Evolutionary conservation across 371 early-diverging fungal genomes (phyloP).

Genomic region (Mucor velutinosus): DNA sequence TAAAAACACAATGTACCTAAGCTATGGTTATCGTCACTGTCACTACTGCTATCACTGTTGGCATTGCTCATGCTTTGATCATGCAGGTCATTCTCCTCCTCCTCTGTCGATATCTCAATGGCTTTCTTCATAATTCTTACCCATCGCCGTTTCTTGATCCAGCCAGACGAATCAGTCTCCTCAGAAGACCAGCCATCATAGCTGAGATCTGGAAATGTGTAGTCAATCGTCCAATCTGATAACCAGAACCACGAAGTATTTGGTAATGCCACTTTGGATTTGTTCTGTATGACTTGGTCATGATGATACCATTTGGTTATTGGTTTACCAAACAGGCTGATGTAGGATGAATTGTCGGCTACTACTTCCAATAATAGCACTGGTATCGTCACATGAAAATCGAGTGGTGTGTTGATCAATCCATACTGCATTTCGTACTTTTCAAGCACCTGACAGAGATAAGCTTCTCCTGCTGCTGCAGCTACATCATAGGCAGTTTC

Average conservation of each 20-base stretch:
- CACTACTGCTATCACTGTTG: neutral
- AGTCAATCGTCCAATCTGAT: slow-evolving; percentile 71
- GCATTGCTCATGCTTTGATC: neutral
- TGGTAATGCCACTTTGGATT: slow-evolving; percentile 12
- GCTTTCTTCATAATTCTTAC: slow-evolving; percentile 67
- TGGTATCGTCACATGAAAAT: slow-evolving; percentile 56
- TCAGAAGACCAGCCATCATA: slow-evolving; percentile 62
- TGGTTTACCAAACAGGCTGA: neutral
- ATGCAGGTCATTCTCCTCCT: neutral
- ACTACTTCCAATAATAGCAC: slow-evolving; percentile 47
- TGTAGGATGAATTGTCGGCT: neutral
- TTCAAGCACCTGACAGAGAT: slow-evolving; percentile 63
- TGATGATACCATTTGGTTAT: slow-evolving; percentile 27
- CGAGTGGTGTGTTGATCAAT: neutral
- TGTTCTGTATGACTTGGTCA: slow-evolving; percentile 9
- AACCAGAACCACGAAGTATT: slow-evolving; percentile 72
- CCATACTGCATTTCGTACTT: slow-evolving; percentile 37
- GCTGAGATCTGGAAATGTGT: slow-evolving; percentile 49
- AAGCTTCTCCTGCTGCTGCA: slow-evolving; percentile 55
- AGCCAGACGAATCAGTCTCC: slow-evolving; percentile 25
- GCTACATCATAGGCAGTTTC: slow-evolving; percentile 80
- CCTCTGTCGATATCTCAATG: slow-evolving; percentile 26
- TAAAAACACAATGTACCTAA: neutral
- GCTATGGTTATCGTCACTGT: neutral
- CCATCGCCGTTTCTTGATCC: slow-evolving; percentile 68